These are phyloP conservation scores for Colletotrichum incanum DNA, from an alignment of 2,329 filamentous ascomycete species.

Conservation along the genomic window DNA sequence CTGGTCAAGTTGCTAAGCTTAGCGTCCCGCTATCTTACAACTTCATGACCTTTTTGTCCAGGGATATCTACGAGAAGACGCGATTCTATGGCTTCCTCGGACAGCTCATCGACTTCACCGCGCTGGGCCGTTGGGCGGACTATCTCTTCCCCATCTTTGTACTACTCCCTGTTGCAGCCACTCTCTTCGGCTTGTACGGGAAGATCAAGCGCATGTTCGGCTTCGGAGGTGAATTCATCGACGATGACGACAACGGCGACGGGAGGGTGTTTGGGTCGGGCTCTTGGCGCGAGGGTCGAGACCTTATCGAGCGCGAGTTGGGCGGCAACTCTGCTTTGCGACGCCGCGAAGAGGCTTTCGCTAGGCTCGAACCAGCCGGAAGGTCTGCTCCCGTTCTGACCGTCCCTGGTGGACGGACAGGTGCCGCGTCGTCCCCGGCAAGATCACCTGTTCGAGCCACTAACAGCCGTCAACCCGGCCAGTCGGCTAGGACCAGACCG, in stretches of 20 bases:
- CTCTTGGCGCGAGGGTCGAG: slow-evolving; percentile 91
- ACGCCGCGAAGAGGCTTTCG: slow-evolving; percentile 62
- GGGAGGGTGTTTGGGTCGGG: slow-evolving; percentile 80
- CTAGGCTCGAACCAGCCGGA: slow-evolving; percentile 51
- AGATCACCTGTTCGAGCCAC: slow-evolving; percentile 63
- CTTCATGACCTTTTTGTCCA: slow-evolving; percentile 90
- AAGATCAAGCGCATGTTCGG: slow-evolving; percentile 83
- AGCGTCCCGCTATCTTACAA: slow-evolving; percentile 96
- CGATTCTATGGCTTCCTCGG: slow-evolving; percentile 92
- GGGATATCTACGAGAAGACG: slow-evolving; percentile 80
- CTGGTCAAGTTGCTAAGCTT: slow-evolving; percentile 90
- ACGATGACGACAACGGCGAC: slow-evolving; percentile 80
- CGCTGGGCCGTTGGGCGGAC: slow-evolving; percentile 87
- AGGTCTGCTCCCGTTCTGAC: slow-evolving; percentile 65
- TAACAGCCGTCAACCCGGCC: slow-evolving; percentile 50
- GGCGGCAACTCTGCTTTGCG: slow-evolving; percentile 73
- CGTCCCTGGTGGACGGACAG: slow-evolving; percentile 58
- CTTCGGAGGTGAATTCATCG: slow-evolving; percentile 81
- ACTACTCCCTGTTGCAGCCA: slow-evolving; percentile 86
- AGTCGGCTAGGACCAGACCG: slow-evolving; percentile 42
- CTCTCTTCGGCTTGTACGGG: slow-evolving; percentile 91
- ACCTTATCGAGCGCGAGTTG: slow-evolving; percentile 90
- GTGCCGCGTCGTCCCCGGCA: slow-evolving; percentile 53
- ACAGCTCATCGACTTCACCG: slow-evolving; percentile 84
- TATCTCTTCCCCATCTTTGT: slow-evolving; percentile 91